Evolutionary conservation across 139 green algal genomes (phyloP).

Genomic region (Trebouxia sp.): DNA sequence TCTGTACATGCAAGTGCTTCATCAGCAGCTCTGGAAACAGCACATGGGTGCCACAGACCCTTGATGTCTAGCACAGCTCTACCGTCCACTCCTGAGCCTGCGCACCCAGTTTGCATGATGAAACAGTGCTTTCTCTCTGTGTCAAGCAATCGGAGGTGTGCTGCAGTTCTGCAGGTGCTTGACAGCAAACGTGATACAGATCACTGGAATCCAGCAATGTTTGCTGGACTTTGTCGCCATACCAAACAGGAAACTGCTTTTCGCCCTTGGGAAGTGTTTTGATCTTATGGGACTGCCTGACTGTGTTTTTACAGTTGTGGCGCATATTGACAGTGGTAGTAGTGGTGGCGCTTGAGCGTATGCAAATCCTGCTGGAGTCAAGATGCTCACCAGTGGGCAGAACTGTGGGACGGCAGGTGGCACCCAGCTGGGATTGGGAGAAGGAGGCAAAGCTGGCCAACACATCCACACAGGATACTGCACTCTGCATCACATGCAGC

Average conservation of each 20-base stretch:
- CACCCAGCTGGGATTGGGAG: conserved; percentile 31
- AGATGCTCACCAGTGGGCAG: conserved; percentile 31
- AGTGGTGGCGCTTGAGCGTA: no score
- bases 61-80: conserved; percentile 41
- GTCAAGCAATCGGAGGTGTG: background rate
- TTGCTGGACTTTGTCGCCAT: no score
- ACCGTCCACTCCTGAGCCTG: conserved; percentile 7
- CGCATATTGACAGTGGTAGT: no score
- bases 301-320: no score
- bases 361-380: background rate
- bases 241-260: no score
- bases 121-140: no score
- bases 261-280: no score
- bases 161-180: background rate
- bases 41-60: conserved; percentile 61
- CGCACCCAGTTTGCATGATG: no score
- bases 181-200: no score
- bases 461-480: conserved; percentile 61
- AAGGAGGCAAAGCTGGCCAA: conserved; percentile 63
- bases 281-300: no score
- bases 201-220: no score
- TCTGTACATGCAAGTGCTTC: conserved; percentile 55
- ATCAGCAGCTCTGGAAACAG: background rate
- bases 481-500: conserved; percentile 1
- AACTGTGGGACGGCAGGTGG: conserved; percentile 56